A percentile compares a stretch with the other conserved stretches of the same genome.
These are phyloP conservation scores for Colletotrichum endophyticum DNA, from an alignment of 2,329 filamentous ascomycete genomes.

Conservation along the genomic window DNA sequence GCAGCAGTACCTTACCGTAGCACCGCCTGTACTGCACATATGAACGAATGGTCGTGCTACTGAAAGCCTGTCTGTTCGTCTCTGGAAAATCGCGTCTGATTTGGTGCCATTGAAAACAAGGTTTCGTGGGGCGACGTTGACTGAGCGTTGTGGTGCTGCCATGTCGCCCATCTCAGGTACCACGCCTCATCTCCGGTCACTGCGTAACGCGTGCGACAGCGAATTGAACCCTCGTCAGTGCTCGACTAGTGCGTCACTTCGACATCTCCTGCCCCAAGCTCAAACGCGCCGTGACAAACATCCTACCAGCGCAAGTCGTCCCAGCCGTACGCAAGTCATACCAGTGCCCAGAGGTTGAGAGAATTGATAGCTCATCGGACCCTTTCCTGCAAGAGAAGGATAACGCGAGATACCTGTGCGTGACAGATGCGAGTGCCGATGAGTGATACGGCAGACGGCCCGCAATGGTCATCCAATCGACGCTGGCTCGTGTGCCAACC, in stretches of 20 bases:
- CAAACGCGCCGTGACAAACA: background rate
- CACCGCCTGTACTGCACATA: background rate
- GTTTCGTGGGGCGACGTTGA: background rate
- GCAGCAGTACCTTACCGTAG: background rate
- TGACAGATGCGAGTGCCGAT: conserved; percentile 7
- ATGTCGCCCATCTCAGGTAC: background rate
- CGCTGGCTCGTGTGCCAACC: background rate
- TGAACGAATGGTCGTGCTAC: background rate
- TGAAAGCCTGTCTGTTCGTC: background rate
- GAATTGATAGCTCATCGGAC: conserved; percentile 14
- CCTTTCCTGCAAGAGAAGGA: background rate
- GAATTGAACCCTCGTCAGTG: background rate
- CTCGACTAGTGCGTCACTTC: background rate
- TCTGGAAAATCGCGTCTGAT: background rate
- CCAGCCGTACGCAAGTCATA: background rate
- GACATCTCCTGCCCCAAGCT: background rate
- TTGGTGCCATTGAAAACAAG: background rate
- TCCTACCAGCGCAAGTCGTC: background rate
- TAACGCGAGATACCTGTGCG: conserved; percentile 13
- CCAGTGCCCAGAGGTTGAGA: background rate
- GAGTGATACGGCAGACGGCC: background rate
- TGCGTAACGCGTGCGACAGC: background rate
- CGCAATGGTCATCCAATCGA: background rate
- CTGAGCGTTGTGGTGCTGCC: background rate
- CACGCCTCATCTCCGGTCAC: background rate